Percentiles rank a stretch among this genome's conserved stretches.
Evolutionary conservation across 495 filamentous ascomycete species (phyloP).

Genomic region (Neurospora intermedia): DNA sequence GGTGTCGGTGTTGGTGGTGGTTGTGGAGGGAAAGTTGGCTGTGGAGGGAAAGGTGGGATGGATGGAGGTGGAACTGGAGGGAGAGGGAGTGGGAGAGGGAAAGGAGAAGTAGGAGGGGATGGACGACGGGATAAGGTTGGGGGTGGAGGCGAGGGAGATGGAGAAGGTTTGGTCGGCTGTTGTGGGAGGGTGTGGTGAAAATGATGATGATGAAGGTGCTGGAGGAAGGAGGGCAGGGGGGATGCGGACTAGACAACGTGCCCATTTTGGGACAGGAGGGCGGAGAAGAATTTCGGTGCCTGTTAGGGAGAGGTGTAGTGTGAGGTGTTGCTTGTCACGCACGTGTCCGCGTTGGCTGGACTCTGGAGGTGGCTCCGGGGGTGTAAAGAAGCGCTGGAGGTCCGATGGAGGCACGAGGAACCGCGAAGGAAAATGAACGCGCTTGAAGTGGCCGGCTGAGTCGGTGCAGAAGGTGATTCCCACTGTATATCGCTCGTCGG

Average conservation of each 20-base stretch:
- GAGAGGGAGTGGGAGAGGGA: neutral
- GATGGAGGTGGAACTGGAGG: neutral
- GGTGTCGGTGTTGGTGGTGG: neutral
- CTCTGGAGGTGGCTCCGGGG: neutral
- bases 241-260: conserved; percentile 3
- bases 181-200: neutral
- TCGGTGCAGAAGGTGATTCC: conserved; percentile 8
- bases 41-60: neutral
- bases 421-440: conserved; percentile 4
- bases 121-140: neutral
- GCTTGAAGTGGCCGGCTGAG: conserved; percentile 1
- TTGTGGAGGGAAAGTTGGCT: neutral
- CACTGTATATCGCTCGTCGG: neutral
- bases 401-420: conserved; percentile 2
- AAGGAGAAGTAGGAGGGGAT: neutral
- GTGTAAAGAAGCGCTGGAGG: neutral
- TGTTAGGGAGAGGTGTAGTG: neutral
- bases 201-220: neutral
- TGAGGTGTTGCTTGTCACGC: neutral
- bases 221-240: neutral
- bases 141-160: neutral
- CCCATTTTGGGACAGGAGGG: conserved; percentile 1
- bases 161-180: neutral
- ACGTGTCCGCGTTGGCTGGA: neutral
- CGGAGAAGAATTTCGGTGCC: conserved; percentile 4